Conservation (phyloP, 129 eudicot genomes). For the Saussurea involucrata region DNA sequence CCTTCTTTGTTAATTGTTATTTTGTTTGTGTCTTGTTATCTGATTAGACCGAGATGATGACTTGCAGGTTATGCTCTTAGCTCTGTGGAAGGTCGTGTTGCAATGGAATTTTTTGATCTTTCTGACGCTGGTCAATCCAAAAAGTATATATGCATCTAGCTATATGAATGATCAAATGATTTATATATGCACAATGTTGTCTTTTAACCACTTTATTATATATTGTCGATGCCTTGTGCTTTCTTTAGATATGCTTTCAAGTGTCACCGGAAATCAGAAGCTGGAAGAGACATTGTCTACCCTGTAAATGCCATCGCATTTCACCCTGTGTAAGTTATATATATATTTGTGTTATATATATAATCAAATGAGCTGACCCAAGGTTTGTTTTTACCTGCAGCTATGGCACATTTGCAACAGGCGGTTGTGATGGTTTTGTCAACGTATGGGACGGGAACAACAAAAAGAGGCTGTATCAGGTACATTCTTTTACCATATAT, state of each 20-base stretch:
- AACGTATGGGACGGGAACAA: constrained; percentile 97
- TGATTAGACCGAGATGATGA: neutral
- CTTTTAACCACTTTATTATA: neutral
- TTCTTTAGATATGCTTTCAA: constrained; percentile 87
- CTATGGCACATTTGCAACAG: constrained; percentile 96
- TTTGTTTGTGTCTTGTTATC: neutral
- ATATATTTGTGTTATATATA: too few species aligned
- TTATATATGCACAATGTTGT: neutral
- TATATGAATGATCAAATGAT: neutral
- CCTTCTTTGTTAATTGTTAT: neutral
- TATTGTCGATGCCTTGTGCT: constrained; percentile 12
- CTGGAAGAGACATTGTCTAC: constrained; percentile 91
- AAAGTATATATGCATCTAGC: constrained; percentile 63
- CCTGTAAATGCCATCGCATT: constrained; percentile 93
- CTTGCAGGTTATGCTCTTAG: constrained; percentile 93
- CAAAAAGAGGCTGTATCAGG: constrained; percentile 95
- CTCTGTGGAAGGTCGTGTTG: constrained; percentile 95
- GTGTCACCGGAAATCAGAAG: constrained; percentile 95
- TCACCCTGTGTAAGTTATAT: constrained; percentile 85
- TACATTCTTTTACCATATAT: constrained; percentile 5
- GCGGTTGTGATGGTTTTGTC: constrained; percentile 93
- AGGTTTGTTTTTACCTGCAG: constrained; percentile 33
- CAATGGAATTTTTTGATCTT: constrained; percentile 88
- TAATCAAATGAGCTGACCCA: neutral
- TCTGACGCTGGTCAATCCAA: constrained; percentile 90